Evolutionary conservation across 2,329 filamentous ascomycete genomes (phyloP), one percentile per base, ranked within the genome.

Genomic region (Colletotrichum musicola): DNA sequence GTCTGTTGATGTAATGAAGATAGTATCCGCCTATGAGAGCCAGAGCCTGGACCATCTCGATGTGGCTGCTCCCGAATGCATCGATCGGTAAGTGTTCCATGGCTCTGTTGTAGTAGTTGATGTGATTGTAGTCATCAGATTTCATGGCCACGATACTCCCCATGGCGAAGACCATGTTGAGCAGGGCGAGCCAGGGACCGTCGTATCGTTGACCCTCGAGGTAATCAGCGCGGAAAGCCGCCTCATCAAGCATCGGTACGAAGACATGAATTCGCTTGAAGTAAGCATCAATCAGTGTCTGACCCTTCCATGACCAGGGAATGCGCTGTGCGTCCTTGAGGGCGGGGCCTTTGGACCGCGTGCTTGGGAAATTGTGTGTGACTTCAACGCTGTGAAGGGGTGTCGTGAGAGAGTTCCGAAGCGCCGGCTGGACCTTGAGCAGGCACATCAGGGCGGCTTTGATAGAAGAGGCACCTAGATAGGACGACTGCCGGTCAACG

Each of bases 81-180:
- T 92, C 90, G 69, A 94, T 82, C 7, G 84, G 86, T 10, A 94
- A 80, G 73, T 92, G 86, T 63, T 89, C 86, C 79, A 90, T 90
- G 18, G 91, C 89, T 30, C 88, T 85, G 72, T 86, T 87, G 78
- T 92, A 94, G 79, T 91, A 94, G 71, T 86, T 86, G 73, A 92
- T 85, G 74, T 94, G 92, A 64, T 85, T 88, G 71, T 88, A 87
- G 75, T 93, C 90, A 47, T 90, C 84, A 1, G 84, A 85, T 73
- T 86, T 91, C 71, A 87, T 88, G 42, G 89, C 89, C 1, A 88
- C 90, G 57, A 94, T 89, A 73, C 89, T 92, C 14, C 92, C 92
- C 81, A 94, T 88, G 4, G 91, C 91, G 72, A 93, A 91, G 4
- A 94, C 91, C 81, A 92, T 92, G 76, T 94, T 94, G 20, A 93